Evolutionary conservation across 345 rosid genomes (phyloP).

Genomic region (Salix koriyanagi): DNA sequence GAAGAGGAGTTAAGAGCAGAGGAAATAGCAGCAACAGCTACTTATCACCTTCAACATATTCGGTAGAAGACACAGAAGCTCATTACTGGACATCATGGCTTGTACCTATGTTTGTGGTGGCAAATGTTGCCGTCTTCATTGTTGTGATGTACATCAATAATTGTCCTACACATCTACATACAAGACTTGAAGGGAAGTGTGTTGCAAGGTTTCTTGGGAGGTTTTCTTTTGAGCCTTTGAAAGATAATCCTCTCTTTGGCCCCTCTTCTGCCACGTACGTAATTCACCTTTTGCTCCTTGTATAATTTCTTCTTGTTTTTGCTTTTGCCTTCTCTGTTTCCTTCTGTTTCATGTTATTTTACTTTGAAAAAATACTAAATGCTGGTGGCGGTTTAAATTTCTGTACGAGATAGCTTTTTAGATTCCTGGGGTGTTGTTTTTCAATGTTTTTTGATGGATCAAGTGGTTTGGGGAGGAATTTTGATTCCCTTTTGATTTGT

Average conservation of each 20-base stretch:
- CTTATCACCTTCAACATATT: slow-evolving; percentile 31
- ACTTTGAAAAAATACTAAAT: neutral
- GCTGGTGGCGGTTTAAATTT: neutral
- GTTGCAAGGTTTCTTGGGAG: slow-evolving; percentile 29
- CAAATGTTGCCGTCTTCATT: slow-evolving; percentile 19
- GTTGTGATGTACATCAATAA: slow-evolving; percentile 22
- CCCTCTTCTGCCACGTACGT: slow-evolving; percentile 31
- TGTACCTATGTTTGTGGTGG: slow-evolving; percentile 27
- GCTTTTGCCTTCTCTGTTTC: neutral
- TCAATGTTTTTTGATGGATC: neutral
- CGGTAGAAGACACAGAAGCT: slow-evolving; percentile 40
- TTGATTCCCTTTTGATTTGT: neutral
- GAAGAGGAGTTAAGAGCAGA: slow-evolving; percentile 22
- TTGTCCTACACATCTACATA: slow-evolving; percentile 24
- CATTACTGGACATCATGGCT: slow-evolving; percentile 31
- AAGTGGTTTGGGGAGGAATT: neutral
- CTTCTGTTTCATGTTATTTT: neutral
- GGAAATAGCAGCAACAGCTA: neutral
- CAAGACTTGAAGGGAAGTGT: slow-evolving; percentile 19
- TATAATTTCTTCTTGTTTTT: neutral
- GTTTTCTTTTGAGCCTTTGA: slow-evolving; percentile 27
- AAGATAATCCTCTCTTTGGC: slow-evolving; percentile 32
- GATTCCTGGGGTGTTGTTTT: neutral
- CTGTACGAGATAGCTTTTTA: neutral
- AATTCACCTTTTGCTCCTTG: neutral